Percentiles rank a stretch among this genome's conserved stretches.
These are phyloP conservation scores for Pythium chondricola DNA, from an alignment of 352 stramenopile species.

Conservation along the genomic window DNA sequence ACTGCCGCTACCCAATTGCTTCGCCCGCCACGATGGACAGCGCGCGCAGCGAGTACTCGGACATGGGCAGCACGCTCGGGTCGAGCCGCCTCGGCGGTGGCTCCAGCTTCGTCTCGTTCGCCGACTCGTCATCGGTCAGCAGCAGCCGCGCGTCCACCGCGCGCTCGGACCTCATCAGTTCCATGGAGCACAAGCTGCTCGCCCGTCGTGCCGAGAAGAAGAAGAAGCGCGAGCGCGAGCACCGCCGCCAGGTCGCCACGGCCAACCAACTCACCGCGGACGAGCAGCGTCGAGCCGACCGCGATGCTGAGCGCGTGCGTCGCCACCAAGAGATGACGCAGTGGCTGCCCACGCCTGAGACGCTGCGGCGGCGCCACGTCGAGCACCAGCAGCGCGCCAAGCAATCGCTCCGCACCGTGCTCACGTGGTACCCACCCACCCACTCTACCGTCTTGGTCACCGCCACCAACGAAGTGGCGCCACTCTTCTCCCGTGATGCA, in stretches of 20 bases:
- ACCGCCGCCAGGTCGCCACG: slow-evolving; percentile 26
- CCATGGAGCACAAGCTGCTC: slow-evolving; percentile 51
- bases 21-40: slow-evolving; percentile 22
- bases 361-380: slow-evolving; percentile 28
- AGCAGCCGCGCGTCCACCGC: slow-evolving; percentile 27
- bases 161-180: slow-evolving; percentile 46
- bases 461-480: slow-evolving; percentile 27
- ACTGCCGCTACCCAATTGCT: background rate
- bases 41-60: slow-evolving; percentile 41
- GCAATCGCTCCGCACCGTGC: slow-evolving; percentile 31
- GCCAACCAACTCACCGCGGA: slow-evolving; percentile 42
- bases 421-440: slow-evolving; percentile 40
- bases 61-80: slow-evolving; percentile 20
- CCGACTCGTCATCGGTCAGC: slow-evolving; percentile 26
- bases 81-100: slow-evolving; percentile 22
- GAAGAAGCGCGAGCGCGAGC: slow-evolving; percentile 28
- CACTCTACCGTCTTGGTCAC: background rate
- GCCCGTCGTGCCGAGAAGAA: slow-evolving; percentile 46
- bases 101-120: slow-evolving; percentile 27
- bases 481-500: slow-evolving; percentile 25
- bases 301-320: slow-evolving; percentile 39
- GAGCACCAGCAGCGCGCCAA: slow-evolving; percentile 31
- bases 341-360: slow-evolving; percentile 36
- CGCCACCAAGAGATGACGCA: slow-evolving; percentile 45
- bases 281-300: slow-evolving; percentile 33